Conservation (phyloP, 106 monocot species). For the Apostasia ramifera region DNA sequence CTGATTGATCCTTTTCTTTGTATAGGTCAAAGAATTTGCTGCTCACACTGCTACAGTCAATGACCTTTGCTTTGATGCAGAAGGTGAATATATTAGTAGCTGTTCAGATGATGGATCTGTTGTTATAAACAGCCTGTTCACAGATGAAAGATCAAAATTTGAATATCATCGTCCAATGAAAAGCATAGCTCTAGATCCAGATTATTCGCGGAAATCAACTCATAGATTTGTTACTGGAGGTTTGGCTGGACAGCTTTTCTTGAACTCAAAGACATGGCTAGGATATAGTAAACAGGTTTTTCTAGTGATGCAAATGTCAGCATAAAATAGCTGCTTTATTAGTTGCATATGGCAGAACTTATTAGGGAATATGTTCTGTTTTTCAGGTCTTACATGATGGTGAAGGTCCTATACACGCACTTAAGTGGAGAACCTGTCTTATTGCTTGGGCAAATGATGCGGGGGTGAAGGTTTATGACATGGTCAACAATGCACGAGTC, state of each 20-base stretch:
- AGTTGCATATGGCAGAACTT: constrained; percentile 3
- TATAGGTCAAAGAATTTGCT: constrained; percentile 86
- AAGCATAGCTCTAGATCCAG: constrained; percentile 79
- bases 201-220: constrained; percentile 58
- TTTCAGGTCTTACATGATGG: constrained; percentile 85
- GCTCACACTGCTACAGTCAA: constrained; percentile 92
- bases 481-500: constrained; percentile 72
- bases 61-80: constrained; percentile 86
- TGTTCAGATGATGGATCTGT: constrained; percentile 97
- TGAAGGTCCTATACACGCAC: constrained; percentile 96
- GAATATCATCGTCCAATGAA: constrained; percentile 99
- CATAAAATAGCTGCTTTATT: background rate
- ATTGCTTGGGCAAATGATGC: constrained; percentile 99
- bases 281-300: constrained; percentile 77
- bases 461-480: constrained; percentile 92
- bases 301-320: constrained; percentile 1
- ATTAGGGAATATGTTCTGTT: background rate
- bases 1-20: background rate
- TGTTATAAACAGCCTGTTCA: constrained; percentile 80
- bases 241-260: constrained; percentile 85
- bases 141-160: constrained; percentile 82
- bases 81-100: constrained; percentile 91
- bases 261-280: constrained; percentile 77
- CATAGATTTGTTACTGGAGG: constrained; percentile 89
- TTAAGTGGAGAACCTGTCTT: constrained; percentile 90